phyloP scores from a whole-genome alignment of 345 rosid genomes.

The Turnera subulata region DNA sequence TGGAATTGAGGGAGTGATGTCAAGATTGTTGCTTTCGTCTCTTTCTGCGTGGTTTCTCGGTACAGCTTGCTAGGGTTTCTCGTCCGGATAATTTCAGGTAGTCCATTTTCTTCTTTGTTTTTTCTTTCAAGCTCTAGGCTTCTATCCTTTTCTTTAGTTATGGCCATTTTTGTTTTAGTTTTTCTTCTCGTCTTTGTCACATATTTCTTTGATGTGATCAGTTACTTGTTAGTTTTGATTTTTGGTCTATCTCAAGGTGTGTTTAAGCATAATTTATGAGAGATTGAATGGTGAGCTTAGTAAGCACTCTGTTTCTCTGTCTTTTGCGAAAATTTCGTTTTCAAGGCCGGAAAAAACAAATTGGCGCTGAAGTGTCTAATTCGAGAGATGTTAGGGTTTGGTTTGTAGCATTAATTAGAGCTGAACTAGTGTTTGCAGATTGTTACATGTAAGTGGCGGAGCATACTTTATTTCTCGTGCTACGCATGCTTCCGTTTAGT shows the following conservation, averaged over 20 bases:
- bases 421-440: too few species aligned
- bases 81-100: slow-evolving; percentile 13
- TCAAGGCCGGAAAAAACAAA: too few species aligned
- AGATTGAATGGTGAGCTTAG: not conserved
- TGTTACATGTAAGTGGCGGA: too few species aligned
- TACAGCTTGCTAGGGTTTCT: slow-evolving; percentile 24
- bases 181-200: not conserved
- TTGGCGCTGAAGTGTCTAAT: too few species aligned
- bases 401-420: too few species aligned
- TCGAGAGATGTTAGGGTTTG: too few species aligned
- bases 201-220: too few species aligned
- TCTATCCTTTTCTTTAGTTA: not conserved
- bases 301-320: too few species aligned
- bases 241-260: slow-evolving; percentile 2
- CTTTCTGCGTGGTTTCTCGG: slow-evolving; percentile 25
- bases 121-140: slow-evolving; percentile 1
- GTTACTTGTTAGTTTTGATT: slow-evolving; percentile 2
- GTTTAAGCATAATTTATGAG: slow-evolving; percentile 5
- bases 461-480: too few species aligned
- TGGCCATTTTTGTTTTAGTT: not conserved
- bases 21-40: slow-evolving; percentile 20
- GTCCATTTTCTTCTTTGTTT: slow-evolving; percentile 1
- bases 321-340: too few species aligned
- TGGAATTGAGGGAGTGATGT: slow-evolving; percentile 8
- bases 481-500: too few species aligned